Evolutionary conservation across 2,329 filamentous ascomycete genomes (phyloP).

Genomic region (Cercospora brassicicola): DNA sequence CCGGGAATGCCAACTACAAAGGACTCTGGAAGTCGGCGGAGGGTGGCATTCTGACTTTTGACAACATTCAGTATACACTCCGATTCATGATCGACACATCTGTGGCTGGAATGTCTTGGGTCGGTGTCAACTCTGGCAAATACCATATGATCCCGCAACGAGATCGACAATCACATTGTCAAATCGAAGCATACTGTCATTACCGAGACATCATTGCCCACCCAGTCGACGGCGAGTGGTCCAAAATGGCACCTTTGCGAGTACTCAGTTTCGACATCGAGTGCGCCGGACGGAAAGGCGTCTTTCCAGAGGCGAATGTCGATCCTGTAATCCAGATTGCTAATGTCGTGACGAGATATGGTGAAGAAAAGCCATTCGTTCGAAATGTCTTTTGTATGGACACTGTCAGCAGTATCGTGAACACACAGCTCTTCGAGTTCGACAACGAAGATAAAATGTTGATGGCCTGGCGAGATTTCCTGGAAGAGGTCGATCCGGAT

Average conservation of each 20-base stretch:
- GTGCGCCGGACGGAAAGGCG: conserved; percentile 93
- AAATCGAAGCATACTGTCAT: conserved; percentile 86
- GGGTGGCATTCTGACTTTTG: conserved; percentile 81
- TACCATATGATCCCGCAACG: conserved; percentile 68
- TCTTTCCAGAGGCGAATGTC: conserved; percentile 88
- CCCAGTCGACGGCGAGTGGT: conserved; percentile 88
- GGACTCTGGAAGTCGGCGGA: conserved; percentile 75
- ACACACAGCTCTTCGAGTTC: conserved; percentile 86
- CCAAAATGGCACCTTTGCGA: conserved; percentile 92
- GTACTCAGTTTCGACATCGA: conserved; percentile 98
- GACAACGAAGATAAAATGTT: conserved; percentile 83
- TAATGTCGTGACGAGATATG: conserved; percentile 90
- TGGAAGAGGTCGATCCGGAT: conserved; percentile 88
- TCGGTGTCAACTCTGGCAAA: conserved; percentile 73
- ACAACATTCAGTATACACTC: conserved; percentile 92
- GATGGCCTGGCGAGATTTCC: conserved; percentile 85
- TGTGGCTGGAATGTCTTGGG: conserved; percentile 96
- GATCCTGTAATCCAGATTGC: conserved; percentile 98
- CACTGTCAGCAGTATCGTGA: conserved; percentile 88
- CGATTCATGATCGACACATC: conserved; percentile 98
- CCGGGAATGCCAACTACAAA: conserved; percentile 80
- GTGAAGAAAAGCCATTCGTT: conserved; percentile 92
- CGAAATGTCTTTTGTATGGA: conserved; percentile 96
- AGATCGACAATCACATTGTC: conserved; percentile 83
- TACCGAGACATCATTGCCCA: conserved; percentile 84